Conservation (phyloP, 2,329 filamentous ascomycete genomes). For the Gaeumannomyces sp. region DNA sequence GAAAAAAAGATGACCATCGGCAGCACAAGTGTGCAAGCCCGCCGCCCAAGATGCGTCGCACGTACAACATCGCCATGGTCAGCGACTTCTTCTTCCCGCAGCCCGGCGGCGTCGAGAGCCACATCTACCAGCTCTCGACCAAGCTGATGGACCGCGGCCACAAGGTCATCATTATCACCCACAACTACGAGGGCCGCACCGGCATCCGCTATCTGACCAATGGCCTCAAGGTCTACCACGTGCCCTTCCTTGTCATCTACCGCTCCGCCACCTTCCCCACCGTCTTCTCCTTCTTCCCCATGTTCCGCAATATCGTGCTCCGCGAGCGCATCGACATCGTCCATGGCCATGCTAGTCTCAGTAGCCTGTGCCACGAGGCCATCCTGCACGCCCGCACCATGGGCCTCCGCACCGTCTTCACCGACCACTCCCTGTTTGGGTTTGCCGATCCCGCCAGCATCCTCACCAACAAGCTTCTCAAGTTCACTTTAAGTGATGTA, state of each 20-base stretch:
- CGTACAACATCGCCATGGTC: constrained; percentile 79
- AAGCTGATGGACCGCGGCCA: constrained; percentile 97
- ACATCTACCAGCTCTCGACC: constrained; percentile 94
- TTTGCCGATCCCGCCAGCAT: constrained; percentile 97
- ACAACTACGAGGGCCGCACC: constrained; percentile 85
- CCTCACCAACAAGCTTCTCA: constrained; percentile 91
- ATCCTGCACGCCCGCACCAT: constrained; percentile 94
- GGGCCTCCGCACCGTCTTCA: constrained; percentile 93
- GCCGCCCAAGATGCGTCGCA: constrained; percentile 32
- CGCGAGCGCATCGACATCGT: constrained; percentile 95
- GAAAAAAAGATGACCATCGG: background rate
- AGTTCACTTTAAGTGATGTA: constrained; percentile 92
- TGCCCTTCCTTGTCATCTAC: constrained; percentile 94
- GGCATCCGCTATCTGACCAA: constrained; percentile 95
- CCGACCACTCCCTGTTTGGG: constrained; percentile 93
- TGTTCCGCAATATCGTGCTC: constrained; percentile 94
- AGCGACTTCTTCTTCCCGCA: constrained; percentile 99
- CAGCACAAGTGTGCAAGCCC: background rate
- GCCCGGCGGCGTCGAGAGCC: constrained; percentile 91
- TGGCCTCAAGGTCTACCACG: constrained; percentile 95
- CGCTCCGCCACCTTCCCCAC: constrained; percentile 90
- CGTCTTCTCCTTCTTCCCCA: constrained; percentile 96
- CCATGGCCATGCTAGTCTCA: constrained; percentile 92
- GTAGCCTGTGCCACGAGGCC: constrained; percentile 88
- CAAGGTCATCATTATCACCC: constrained; percentile 96